phyloP scores from a whole-genome alignment of 805 yeast species.

The Wickerhamomyces chaumierensis region DNA sequence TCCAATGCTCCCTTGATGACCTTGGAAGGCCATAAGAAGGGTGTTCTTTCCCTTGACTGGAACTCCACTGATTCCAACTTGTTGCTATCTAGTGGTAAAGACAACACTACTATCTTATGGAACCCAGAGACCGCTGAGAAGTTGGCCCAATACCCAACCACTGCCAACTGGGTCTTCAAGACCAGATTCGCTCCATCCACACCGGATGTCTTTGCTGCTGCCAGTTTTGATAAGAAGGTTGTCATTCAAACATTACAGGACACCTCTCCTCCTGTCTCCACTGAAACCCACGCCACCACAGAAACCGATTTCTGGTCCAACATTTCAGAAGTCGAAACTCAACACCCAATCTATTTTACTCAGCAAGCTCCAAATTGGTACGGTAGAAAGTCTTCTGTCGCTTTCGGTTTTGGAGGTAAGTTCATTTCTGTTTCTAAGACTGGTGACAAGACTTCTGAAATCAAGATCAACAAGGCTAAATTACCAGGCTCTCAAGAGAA shows the following conservation, averaged over 20 bases:
- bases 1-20: constrained; percentile 80
- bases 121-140: constrained; percentile 66
- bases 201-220: constrained; percentile 84
- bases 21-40: constrained; percentile 74
- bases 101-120: constrained; percentile 82
- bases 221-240: constrained; percentile 80
- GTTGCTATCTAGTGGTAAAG: constrained; percentile 85
- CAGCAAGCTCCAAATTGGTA: constrained; percentile 90
- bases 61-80: constrained; percentile 70
- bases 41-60: constrained; percentile 90
- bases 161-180: constrained; percentile 90
- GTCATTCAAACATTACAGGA: constrained; percentile 82
- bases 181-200: constrained; percentile 77
- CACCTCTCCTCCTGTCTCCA: constrained; percentile 46
- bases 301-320: constrained; percentile 85
- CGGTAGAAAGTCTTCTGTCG: constrained; percentile 56
- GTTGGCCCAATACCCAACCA: constrained; percentile 81
- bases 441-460: constrained; percentile 27
- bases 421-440: constrained; percentile 43
- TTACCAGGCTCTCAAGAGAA: constrained; percentile 25
- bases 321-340: constrained; percentile 54
- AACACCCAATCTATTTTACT: constrained; percentile 59
- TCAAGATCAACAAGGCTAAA: constrained; percentile 31
- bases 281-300: constrained; percentile 29
- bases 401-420: constrained; percentile 93